Percentiles rank a stretch among this genome's conserved stretches.
Conservation (phyloP, 257 asterid species). For the Nicotiana benthamiana region DNA sequence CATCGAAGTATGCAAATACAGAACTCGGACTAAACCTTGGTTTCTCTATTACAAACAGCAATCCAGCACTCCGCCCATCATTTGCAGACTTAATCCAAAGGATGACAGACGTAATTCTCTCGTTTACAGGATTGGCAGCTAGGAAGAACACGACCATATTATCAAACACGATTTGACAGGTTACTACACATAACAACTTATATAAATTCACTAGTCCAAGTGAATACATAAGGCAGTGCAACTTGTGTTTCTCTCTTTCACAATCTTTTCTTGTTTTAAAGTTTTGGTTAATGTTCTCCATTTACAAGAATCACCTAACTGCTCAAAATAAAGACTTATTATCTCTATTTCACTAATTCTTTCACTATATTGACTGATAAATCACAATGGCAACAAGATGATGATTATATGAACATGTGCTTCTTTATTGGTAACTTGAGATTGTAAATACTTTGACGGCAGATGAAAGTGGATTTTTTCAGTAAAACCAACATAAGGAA, state of each 20-base stretch:
- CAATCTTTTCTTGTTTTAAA: not conserved
- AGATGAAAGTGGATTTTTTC: no score
- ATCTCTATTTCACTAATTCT: no score
- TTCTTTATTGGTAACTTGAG: no score
- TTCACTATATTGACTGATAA: no score
- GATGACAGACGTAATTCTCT: constrained; percentile 29
- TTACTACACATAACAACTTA: not conserved
- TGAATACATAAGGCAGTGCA: not conserved
- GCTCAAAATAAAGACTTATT: no score
- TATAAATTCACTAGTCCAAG: not conserved
- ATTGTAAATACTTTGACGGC: no score
- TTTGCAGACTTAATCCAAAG: constrained; percentile 45
- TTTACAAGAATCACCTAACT: not conserved
- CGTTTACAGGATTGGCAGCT: constrained; percentile 10
- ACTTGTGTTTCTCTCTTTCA: not conserved
- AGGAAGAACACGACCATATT: constrained; percentile 6
- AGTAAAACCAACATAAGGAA: no score
- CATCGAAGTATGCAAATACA: not conserved
- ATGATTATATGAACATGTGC: no score
- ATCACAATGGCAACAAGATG: no score
- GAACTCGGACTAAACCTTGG: not conserved
- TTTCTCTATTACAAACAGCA: constrained; percentile 27
- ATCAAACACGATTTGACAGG: not conserved
- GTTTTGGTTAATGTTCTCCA: not conserved
- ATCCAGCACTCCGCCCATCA: constrained; percentile 58